phyloP scores from a whole-genome alignment of 1,284 basidiomycete genomes.

The Trametes polyzona region DNA sequence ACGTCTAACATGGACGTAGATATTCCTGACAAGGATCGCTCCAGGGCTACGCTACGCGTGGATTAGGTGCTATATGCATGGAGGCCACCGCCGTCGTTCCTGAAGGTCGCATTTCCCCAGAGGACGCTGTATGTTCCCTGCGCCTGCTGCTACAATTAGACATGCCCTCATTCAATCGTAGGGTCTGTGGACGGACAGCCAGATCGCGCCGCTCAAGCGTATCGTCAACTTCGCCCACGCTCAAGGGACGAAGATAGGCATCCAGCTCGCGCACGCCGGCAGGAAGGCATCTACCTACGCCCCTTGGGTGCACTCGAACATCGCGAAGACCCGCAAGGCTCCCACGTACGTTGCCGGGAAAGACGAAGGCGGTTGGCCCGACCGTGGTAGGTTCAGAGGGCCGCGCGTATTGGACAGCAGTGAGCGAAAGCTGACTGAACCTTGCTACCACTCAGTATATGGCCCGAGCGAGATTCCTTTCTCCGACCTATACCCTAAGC shows the following conservation, averaged over 20 bases:
- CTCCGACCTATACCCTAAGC: constrained; percentile 49
- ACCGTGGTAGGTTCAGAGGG: constrained; percentile 43
- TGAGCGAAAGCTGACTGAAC: too few relatives aligned
- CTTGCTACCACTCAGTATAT: constrained; percentile 33
- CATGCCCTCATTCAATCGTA: constrained; percentile 1
- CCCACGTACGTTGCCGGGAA: constrained; percentile 40
- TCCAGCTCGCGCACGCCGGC: constrained; percentile 85
- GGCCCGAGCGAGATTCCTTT: constrained; percentile 61
- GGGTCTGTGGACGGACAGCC: constrained; percentile 81
- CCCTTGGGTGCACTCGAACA: constrained; percentile 55
- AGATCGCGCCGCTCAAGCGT: constrained; percentile 67
- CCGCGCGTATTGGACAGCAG: too few relatives aligned
- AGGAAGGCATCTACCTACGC: constrained; percentile 67
- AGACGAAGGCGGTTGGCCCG: constrained; percentile 72
- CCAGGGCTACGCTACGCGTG: constrained; percentile 60
- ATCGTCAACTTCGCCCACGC: constrained; percentile 80
- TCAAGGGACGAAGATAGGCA: constrained; percentile 70
- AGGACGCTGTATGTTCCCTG: constrained; percentile 34
- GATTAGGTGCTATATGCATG: constrained; percentile 65
- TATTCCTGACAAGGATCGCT: background rate
- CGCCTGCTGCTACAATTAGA: background rate
- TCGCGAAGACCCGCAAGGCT: constrained; percentile 31
- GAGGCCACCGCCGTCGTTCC: constrained; percentile 63
- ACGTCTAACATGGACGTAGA: background rate
- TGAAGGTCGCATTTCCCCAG: constrained; percentile 63